phyloP scores from a whole-genome alignment of 2,329 filamentous ascomycete genomes.

The Fusarium nodosum region DNA sequence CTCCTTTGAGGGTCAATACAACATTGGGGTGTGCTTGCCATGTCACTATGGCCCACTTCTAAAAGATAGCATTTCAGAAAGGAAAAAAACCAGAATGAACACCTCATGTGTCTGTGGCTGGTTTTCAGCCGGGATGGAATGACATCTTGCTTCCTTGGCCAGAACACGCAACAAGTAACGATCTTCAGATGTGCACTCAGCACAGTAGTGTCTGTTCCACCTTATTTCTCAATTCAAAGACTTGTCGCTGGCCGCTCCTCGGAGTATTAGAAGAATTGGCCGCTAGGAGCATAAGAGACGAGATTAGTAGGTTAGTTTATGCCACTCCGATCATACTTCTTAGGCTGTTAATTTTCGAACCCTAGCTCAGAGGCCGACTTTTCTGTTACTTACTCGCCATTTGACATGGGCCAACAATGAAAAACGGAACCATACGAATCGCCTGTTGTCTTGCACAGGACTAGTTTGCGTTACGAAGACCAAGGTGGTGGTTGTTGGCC shows the following conservation, averaged over 20 bases:
- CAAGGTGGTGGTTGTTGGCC: not conserved
- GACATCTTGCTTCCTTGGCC: conserved; percentile 34
- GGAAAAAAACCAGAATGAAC: conserved; percentile 5
- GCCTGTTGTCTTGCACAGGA: conserved; percentile 14
- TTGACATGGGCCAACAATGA: conserved; percentile 1
- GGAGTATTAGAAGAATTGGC: too few species aligned
- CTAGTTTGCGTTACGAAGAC: conserved; percentile 1
- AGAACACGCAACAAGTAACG: conserved; percentile 36
- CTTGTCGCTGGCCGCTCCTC: not conserved
- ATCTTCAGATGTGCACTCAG: conserved; percentile 27
- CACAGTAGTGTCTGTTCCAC: conserved; percentile 8
- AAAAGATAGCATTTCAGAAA: conserved; percentile 3
- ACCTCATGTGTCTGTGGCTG: conserved; percentile 20
- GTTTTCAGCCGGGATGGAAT: conserved; percentile 45
- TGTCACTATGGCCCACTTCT: conserved; percentile 18
- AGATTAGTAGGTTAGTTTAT: too few species aligned
- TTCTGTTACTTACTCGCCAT: not conserved
- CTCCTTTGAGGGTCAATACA: conserved; percentile 10
- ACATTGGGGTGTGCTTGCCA: conserved; percentile 15
- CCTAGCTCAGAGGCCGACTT: too few species aligned
- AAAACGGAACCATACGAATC: conserved; percentile 18
- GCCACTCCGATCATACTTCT: too few species aligned
- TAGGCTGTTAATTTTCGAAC: too few species aligned
- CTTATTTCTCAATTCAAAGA: conserved; percentile 16
- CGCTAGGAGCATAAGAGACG: too few species aligned